Conservation (phyloP, 83 land plant genomes). For the Picea mariana region DNA sequence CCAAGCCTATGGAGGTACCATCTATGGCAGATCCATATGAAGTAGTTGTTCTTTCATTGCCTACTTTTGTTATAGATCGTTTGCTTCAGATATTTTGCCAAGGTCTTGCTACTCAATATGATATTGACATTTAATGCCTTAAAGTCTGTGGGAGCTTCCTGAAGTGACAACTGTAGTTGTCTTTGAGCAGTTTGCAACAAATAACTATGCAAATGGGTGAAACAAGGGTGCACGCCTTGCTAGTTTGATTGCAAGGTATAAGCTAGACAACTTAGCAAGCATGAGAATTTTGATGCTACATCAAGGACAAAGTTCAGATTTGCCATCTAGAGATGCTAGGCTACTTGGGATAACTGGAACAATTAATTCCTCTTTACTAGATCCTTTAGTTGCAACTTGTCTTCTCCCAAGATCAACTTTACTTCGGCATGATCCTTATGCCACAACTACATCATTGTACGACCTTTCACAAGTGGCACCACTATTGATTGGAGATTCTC, state of each 20-base stretch:
- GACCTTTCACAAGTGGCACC: background rate
- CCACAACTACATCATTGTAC: background rate
- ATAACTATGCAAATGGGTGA: slow-evolving; percentile 12
- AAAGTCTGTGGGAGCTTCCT: slow-evolving; percentile 30
- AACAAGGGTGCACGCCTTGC: slow-evolving; percentile 28
- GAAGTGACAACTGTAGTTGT: slow-evolving; percentile 28
- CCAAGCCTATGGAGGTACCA: background rate
- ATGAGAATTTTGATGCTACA: background rate
- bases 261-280: background rate
- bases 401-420: background rate
- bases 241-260: slow-evolving; percentile 18
- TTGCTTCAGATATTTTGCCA: slow-evolving; percentile 34
- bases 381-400: slow-evolving; percentile 10
- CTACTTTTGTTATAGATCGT: slow-evolving; percentile 26
- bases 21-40: slow-evolving; percentile 35
- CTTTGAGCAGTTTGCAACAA: slow-evolving; percentile 18
- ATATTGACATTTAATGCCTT: slow-evolving; percentile 28
- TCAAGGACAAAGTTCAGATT: background rate
- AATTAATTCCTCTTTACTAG: slow-evolving; percentile 5
- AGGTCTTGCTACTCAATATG: slow-evolving; percentile 24
- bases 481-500: background rate
- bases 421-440: slow-evolving; percentile 10
- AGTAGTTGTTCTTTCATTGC: slow-evolving; percentile 30
- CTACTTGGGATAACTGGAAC: slow-evolving; percentile 1
- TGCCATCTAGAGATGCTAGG: background rate